Evolutionary conservation across 2,329 filamentous ascomycete species (phyloP).

Genomic region (Penicillium sp.): DNA sequence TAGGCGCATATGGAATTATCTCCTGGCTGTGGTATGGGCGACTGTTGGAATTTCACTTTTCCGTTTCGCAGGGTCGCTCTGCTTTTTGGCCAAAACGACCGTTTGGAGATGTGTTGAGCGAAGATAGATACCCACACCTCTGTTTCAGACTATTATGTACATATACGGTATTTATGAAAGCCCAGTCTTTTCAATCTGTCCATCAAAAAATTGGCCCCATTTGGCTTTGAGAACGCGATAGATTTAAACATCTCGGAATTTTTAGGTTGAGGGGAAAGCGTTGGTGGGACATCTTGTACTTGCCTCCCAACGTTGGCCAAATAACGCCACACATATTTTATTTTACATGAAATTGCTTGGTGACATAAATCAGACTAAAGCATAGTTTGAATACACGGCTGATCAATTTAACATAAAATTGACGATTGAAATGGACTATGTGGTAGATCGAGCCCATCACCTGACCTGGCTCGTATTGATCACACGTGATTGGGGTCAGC

Average conservation of each 20-base stretch:
- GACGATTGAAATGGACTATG: neutral
- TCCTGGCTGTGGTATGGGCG: neutral
- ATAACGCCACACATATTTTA: too few relatives aligned
- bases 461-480: slow-evolving; percentile 1
- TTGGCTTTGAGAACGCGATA: too few relatives aligned
- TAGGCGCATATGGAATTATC: slow-evolving; percentile 3
- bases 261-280: too few relatives aligned
- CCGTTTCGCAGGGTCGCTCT: neutral
- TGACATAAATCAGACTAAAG: too few relatives aligned
- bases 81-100: slow-evolving; percentile 1
- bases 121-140: neutral
- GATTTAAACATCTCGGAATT: too few relatives aligned
- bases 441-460: neutral
- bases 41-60: slow-evolving; percentile 3
- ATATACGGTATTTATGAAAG: neutral
- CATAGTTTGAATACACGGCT: too few relatives aligned
- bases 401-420: too few relatives aligned
- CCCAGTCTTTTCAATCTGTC: too few relatives aligned
- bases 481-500: slow-evolving; percentile 3
- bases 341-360: too few relatives aligned
- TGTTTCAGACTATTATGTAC: neutral
- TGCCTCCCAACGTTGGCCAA: too few relatives aligned
- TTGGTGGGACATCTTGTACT: too few relatives aligned
- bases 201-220: too few relatives aligned
- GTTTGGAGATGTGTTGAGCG: neutral